Percentiles rank a stretch among this genome's conserved stretches.
These are phyloP conservation scores for Pythium guiyangense DNA, from an alignment of 352 stramenopile genomes.

Conservation along the genomic window DNA sequence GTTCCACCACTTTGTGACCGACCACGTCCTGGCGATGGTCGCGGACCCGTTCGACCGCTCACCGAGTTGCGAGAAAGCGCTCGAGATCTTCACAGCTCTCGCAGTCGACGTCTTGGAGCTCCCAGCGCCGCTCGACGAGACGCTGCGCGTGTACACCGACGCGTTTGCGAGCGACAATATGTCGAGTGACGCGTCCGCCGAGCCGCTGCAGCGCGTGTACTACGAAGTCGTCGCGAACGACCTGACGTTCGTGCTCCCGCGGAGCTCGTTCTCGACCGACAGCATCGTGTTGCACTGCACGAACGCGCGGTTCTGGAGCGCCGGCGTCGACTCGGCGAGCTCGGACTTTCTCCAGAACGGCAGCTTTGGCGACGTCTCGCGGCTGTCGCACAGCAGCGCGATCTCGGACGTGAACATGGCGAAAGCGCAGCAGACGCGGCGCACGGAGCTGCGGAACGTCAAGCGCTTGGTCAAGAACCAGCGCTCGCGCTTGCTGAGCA, in stretches of 20 bases:
- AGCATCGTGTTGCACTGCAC: constrained; percentile 72
- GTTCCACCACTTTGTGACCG: constrained; percentile 68
- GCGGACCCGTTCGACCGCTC: constrained; percentile 23
- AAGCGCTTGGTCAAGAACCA: constrained; percentile 80
- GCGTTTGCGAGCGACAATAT: constrained; percentile 12
- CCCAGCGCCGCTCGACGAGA: constrained; percentile 29
- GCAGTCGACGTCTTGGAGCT: constrained; percentile 30
- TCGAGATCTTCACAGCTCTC: constrained; percentile 26
- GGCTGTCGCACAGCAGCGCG: constrained; percentile 30
- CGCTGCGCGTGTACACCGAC: constrained; percentile 32
- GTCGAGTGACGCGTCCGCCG: constrained; percentile 1
- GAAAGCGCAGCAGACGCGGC: constrained; percentile 56
- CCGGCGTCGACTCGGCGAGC: constrained; percentile 44
- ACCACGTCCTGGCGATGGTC: constrained; percentile 37
- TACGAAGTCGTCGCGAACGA: constrained; percentile 82
- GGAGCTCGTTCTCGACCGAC: constrained; percentile 75
- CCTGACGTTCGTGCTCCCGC: constrained; percentile 67
- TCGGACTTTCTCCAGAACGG: constrained; percentile 79
- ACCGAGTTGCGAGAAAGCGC: constrained; percentile 26
- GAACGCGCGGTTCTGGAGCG: constrained; percentile 71
- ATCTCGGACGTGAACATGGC: constrained; percentile 36
- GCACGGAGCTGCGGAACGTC: constrained; percentile 67
- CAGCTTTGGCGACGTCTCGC: constrained; percentile 58
- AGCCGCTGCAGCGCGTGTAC: constrained; percentile 12
- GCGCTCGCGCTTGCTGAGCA: constrained; percentile 73